phyloP scores from a whole-genome alignment of 106 monocot genomes.

The Allium cepa region DNA sequence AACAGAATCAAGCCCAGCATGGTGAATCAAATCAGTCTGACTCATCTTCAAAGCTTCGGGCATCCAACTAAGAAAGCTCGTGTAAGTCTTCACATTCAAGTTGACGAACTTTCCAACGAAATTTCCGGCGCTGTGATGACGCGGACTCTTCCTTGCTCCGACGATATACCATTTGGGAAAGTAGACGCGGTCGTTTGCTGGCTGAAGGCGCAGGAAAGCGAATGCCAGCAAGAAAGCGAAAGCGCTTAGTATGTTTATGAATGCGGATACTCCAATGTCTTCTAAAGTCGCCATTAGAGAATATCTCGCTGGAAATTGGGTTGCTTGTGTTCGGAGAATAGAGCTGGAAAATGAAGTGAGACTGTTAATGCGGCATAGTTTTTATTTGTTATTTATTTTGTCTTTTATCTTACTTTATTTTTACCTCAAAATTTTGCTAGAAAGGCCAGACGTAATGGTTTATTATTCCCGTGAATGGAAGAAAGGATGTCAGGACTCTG shows the following conservation, averaged over 20 bases:
- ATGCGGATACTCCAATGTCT: conserved; percentile 80
- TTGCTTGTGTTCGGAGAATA: too few relatives aligned
- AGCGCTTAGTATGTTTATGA: conserved; percentile 66
- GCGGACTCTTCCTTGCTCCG: conserved; percentile 32
- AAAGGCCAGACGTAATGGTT: too few relatives aligned
- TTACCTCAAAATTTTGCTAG: too few relatives aligned
- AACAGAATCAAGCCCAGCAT: conserved; percentile 91
- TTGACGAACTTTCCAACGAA: conserved; percentile 58
- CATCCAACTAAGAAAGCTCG: conserved; percentile 84
- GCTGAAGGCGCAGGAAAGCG: conserved; percentile 75
- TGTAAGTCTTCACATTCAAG: conserved; percentile 55
- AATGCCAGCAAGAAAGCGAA: conserved; percentile 81
- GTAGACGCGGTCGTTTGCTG: conserved; percentile 73
- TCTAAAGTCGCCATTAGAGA: conserved; percentile 57
- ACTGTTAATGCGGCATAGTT: too few relatives aligned
- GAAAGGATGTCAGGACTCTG: too few relatives aligned
- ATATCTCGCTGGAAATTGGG: neutral
- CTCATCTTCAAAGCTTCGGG: conserved; percentile 79
- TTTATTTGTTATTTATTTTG: too few relatives aligned
- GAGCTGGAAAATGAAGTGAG: too few relatives aligned
- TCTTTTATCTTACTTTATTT: too few relatives aligned
- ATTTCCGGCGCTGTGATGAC: conserved; percentile 14
- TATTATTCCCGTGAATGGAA: too few relatives aligned
- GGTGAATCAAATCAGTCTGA: conserved; percentile 62
- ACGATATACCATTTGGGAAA: conserved; percentile 76